These are phyloP conservation scores for Naganishia onofrii DNA, from an alignment of 768 basidiomycete genomes.

Conservation along the genomic window DNA sequence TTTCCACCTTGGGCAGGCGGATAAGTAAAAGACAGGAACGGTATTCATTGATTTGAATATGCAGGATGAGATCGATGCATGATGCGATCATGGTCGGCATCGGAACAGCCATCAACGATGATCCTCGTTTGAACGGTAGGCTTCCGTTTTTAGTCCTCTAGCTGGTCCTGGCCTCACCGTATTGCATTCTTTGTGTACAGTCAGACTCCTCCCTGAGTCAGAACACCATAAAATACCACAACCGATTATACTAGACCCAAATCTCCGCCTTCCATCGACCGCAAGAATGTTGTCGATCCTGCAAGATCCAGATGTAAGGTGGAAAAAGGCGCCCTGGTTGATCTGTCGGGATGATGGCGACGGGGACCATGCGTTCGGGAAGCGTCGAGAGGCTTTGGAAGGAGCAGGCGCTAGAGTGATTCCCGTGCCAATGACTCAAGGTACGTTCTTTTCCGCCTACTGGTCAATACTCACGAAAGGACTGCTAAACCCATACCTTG, in stretches of 20 bases:
- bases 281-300: slow-evolving; percentile 61
- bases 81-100: slow-evolving; percentile 89
- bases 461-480: background rate
- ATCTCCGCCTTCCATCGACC: slow-evolving; percentile 63
- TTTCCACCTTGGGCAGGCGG: slow-evolving; percentile 65
- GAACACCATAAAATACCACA: slow-evolving; percentile 55
- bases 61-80: slow-evolving; percentile 86
- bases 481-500: background rate
- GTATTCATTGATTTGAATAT: background rate
- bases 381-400: slow-evolving; percentile 58
- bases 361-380: slow-evolving; percentile 46
- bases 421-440: slow-evolving; percentile 55
- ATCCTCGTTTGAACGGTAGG: slow-evolving; percentile 90
- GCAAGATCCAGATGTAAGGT: slow-evolving; percentile 60
- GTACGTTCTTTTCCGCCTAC: slow-evolving; percentile 44
- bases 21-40: background rate
- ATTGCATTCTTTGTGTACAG: slow-evolving; percentile 34
- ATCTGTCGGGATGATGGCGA: slow-evolving; percentile 13
- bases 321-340: slow-evolving; percentile 27
- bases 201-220: slow-evolving; percentile 43
- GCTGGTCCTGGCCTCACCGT: slow-evolving; percentile 55
- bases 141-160: slow-evolving; percentile 42
- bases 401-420: slow-evolving; percentile 68
- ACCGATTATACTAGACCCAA: slow-evolving; percentile 78
- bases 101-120: slow-evolving; percentile 82